Evolutionary conservation across 345 rosid genomes (phyloP), one percentile per base, ranked within the genome.

Genomic region (Sonneratia alba): DNA sequence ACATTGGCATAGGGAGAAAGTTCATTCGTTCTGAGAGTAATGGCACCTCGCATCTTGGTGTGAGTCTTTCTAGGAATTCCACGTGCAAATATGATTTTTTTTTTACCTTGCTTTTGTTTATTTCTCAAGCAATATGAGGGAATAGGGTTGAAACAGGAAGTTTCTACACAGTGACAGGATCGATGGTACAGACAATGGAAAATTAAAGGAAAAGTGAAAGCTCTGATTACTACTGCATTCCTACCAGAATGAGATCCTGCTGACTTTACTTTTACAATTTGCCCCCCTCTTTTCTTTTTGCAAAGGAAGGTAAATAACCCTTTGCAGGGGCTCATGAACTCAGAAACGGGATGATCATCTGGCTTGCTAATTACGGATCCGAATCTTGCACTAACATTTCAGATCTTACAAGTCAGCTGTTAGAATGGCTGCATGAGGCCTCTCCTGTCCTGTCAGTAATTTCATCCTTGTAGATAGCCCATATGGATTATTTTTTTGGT

Each of bases 211-310:
- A 83, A 83, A 76, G 76, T 72, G 69, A 79, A 77, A 65, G 74
- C 67, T n/a, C 12, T 67, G 87, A 82, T 75, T 70, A 68, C 70
- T 72, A 86, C 83, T 75, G 55, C 59, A 4, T 53, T 18, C 78
- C 76, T 70, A 79, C 89, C 89, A 71, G 79, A 85, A 74, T 73
- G 72, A 77, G 76, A 66, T 77, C 78, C 11, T 53, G 53, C 47
- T 63, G 64, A 19, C 72, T 71, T 72, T 70, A 70, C 81, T 70
- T 73, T 73, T 42, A 42, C 73, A 32, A 42, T 42, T 42, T 71
- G 42, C 9, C 51, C 3, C 51, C 51, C 9, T 13, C 2, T 59
- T 38, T 62, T 19, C 15, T 57, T 69, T 22, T 16, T 15, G 34
- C 59, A 48, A 48, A 53, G 3, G 14, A 53, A 53, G 57, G 14